Conservation (phyloP, 2,329 filamentous ascomycete species). For the Cladophialophora exuberans region DNA sequence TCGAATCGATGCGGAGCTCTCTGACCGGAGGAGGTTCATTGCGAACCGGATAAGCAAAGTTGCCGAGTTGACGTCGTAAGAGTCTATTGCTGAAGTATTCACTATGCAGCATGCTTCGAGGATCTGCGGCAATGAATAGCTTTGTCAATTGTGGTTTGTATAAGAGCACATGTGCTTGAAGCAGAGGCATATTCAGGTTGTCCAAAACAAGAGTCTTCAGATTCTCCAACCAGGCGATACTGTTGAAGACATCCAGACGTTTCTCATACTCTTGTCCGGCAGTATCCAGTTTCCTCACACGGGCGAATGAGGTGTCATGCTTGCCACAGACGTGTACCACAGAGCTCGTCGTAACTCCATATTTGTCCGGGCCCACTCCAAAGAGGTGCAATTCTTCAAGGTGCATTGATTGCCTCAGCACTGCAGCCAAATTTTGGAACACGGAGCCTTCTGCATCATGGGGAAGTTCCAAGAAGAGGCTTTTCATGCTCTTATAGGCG, state of each 20-base stretch:
- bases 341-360: conserved; percentile 21
- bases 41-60: not conserved
- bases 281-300: conserved; percentile 8
- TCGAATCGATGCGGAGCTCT: conserved; percentile 25
- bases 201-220: conserved; percentile 26
- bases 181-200: conserved; percentile 28
- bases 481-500: conserved; percentile 9
- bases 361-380: conserved; percentile 22
- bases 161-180: conserved; percentile 17
- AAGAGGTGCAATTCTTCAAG: conserved; percentile 29
- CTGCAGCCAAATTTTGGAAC: conserved; percentile 10
- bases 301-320: conserved; percentile 8
- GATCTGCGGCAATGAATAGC: conserved; percentile 25
- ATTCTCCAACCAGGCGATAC: conserved; percentile 11
- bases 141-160: conserved; percentile 27
- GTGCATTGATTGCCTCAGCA: conserved; percentile 5
- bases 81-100: conserved; percentile 6
- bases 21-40: conserved; percentile 10
- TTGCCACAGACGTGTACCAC: conserved; percentile 16
- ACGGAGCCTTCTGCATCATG: conserved; percentile 11
- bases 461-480: conserved; percentile 23
- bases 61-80: not conserved
- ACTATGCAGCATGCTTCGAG: conserved; percentile 20
- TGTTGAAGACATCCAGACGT: conserved; percentile 15
- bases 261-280: conserved; percentile 17